Evolutionary conservation across 2,329 filamentous ascomycete species (phyloP), one percentile per base, ranked within the genome.

Genomic region (Paraphaeosphaeria sporulosa): DNA sequence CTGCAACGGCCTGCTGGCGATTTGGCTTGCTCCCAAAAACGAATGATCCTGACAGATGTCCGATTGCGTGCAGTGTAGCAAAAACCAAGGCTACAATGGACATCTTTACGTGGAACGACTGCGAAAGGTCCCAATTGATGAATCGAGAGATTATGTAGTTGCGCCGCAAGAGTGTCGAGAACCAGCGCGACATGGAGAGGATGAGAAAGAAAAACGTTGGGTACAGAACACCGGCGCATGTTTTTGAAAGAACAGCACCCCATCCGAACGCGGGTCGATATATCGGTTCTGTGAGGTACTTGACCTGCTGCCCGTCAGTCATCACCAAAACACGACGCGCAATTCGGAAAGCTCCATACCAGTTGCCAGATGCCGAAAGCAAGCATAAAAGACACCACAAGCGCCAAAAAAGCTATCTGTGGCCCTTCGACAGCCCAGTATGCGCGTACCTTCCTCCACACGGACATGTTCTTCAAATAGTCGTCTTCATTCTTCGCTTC

Each of bases 151-250:
- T 74, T 55, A 80, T 76, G 62, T 84, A 84, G 12, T 79, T 84
- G n/a, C 81, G 75, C 17, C 85, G 79, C 42, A 86, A 69, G 56
- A 81, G 82, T 0, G 85, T 87, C 2, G 85, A 81, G 21, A 86
- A 80, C 73, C 84, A 86, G 30, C 85, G 76, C 15, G 83, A 86
- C 85, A 87, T 87, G 66, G 83, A 86, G 5, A 87, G 73, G 7
- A 87, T 78, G 58, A 87, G 76, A 64, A 87, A 86, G 74, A 87
- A 87, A 58, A 87, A 80, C 1, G 84, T 86, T 19, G 85, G 84
- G 51, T 86, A 87, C 1, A 87, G 66, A 0, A 83, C 81, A 3
- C 86, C 86, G 10, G 85, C 84, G 46, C 77, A 82, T 0, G 83
- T 81, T 71, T 87, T 87, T 3, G 85, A 82, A 52, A 87, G 68